A percentile compares a stretch with the other conserved stretches of the same genome.
phyloP scores from a whole-genome alignment of 768 basidiomycete species.

The Tulasnella sp. region DNA sequence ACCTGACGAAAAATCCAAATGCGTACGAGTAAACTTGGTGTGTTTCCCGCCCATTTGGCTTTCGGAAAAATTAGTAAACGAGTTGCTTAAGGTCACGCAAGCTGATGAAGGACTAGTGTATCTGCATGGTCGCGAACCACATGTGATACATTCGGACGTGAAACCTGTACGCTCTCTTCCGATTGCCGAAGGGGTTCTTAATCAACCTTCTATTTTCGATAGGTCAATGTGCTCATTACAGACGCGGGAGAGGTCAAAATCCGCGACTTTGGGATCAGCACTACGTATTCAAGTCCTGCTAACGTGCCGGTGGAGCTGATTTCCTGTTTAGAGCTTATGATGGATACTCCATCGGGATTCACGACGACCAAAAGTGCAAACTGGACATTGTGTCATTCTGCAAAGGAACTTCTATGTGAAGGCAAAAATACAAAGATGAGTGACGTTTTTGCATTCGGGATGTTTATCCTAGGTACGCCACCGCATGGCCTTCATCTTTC shows the following conservation, averaged over 20 bases:
- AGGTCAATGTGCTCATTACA: conserved; percentile 21
- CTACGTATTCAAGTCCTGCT: background rate
- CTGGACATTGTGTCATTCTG: background rate
- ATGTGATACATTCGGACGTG: conserved; percentile 31
- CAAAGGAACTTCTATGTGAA: conserved; percentile 2
- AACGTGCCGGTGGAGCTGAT: too few species aligned
- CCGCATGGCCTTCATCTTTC: background rate
- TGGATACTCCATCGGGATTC: conserved; percentile 4
- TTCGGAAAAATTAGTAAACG: background rate
- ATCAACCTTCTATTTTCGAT: background rate
- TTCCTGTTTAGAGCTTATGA: background rate
- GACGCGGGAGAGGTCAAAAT: conserved; percentile 1
- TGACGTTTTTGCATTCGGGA: conserved; percentile 19
- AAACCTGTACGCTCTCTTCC: conserved; percentile 28
- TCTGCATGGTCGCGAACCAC: conserved; percentile 28
- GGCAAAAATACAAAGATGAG: background rate
- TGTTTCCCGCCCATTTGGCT: background rate
- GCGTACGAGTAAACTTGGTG: background rate
- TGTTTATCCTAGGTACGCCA: background rate
- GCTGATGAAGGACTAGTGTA: conserved; percentile 30
- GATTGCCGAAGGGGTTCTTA: too few species aligned
- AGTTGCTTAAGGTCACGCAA: conserved; percentile 11
- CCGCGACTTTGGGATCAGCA: conserved; percentile 19
- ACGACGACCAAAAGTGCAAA: background rate
- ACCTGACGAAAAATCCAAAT: background rate